Base-by-base conservation (phyloP, 768 basidiomycete genomes). In the Auricularia sp. region DNA sequence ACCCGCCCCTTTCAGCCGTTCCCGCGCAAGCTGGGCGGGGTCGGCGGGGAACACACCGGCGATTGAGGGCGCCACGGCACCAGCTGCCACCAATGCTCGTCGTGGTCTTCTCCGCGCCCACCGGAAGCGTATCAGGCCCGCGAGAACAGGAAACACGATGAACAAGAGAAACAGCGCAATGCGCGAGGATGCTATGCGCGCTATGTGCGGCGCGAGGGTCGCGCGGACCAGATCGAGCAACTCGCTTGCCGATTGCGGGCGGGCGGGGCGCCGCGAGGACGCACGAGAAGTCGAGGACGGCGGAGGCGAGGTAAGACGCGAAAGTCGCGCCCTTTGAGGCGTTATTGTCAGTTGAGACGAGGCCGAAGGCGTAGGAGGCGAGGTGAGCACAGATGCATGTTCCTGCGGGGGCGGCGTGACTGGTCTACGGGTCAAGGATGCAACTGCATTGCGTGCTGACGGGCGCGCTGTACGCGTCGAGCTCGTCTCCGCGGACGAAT, bases 401-500 rank as follows among this genome's bases (percentile, higher is more conserved):
- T 65, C 61, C 7, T 42, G 69, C 24, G 72, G 29, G 29, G 29
- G 73, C 77, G 76, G 14, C 76, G 79, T 45, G 80, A 78, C 1
- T 76, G 70, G 16, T 88, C 89, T 24, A 88, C 85, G 2, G 7
- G 56, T 10, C 7, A 35, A 29, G 1, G 56, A 59, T 10, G 34
- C 10, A 29, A 59, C 34, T 21, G 56, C 56, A 33, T 34, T 59
- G 24, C 16, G 16, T 10, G 24, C 34, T 7, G 14, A 4, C 14
- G 56, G 56, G 10, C 56, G 56, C 11, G 85, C 80, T 3, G 90
- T 91, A 67, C 86, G 87, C 33, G 86, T 89, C 0, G 89, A 90
- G 2, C 82, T 80, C 7, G 87, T 89, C 0, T 89, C 90, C 36
- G 86, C 76, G 3, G 88, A 87, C 0, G 89, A 87, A 0, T 70